Evolutionary conservation across 2,329 filamentous ascomycete genomes (phyloP), one percentile per base, ranked within the genome.

Genomic region (Alternaria conjuncta): DNA sequence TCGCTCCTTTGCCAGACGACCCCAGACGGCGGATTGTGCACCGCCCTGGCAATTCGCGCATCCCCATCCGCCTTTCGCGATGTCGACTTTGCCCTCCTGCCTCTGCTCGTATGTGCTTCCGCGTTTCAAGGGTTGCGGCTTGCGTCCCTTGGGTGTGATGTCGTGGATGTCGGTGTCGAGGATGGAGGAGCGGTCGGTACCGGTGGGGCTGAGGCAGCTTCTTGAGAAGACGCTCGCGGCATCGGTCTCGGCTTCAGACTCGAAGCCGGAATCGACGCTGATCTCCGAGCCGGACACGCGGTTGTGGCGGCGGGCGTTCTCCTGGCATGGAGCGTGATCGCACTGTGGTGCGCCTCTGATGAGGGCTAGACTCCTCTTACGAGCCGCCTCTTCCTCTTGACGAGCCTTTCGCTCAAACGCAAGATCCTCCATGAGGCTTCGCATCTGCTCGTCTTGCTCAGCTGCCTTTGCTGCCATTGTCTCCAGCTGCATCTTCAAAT

Each of bases 401-500:
- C 78, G 64, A 30, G 75, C 71, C 6, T 71, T 69, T 13, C 75
- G 71, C 68, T 80, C 79, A 28, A 76, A 72, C 8, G 70, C 71
- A 11, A 80, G 73, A 6, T 80, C 78, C 30, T 78, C 75, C 69
- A 72, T 73, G 28, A 80, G 61, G 18, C 57, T 66, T 23, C 71
- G 69, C 79, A 88, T 88, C 54, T 85, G 83, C 68, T 83, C 82
- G 62, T 88, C 86, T 71, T 88, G 87, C 69, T 88, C 84, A 15
- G 82, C 77, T 3, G 85, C 84, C 63, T 84, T 83, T 32, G 82
- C 82, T 6, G 86, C 86, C 83, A 89, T 86, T 41, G 86, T 86
- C 72, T 89, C 85, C 20, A 90, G 80, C 75, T 90, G 88, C 66
- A 85, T 81, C 77, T 89, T 89, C 57, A 89, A 78, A 68, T 88